Percentiles rank a stretch among this genome's conserved stretches.
phyloP scores from a whole-genome alignment of 441 rosid species.

The Melastoma candidum region DNA sequence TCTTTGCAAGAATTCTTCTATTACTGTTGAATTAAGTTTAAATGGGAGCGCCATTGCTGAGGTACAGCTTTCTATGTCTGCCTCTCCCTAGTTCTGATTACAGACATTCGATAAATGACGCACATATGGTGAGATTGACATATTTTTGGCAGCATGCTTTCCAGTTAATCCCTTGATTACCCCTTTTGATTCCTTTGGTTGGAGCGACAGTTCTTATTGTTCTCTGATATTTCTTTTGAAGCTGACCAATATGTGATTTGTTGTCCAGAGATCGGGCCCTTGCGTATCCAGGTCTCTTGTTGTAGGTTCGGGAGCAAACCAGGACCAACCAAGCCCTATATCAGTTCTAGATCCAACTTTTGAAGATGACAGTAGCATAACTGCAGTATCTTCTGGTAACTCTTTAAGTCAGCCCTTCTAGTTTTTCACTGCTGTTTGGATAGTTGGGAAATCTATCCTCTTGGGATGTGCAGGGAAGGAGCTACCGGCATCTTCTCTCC shows the following conservation, averaged over 20 bases:
- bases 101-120: too few relatives aligned
- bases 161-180: too few relatives aligned
- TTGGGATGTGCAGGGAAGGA: constrained; percentile 28
- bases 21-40: constrained; percentile 19
- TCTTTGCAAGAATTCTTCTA: constrained; percentile 19
- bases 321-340: constrained; percentile 87
- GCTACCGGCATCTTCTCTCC: constrained; percentile 16
- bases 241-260: too few relatives aligned
- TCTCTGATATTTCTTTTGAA: too few relatives aligned
- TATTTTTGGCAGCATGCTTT: too few relatives aligned
- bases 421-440: too few relatives aligned
- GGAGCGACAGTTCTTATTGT: too few relatives aligned
- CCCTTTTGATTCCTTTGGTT: too few relatives aligned
- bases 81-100: too few relatives aligned
- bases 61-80: constrained; percentile 7
- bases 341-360: constrained; percentile 81
- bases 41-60: constrained; percentile 27
- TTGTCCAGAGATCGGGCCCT: constrained; percentile 11
- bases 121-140: too few relatives aligned
- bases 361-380: constrained; percentile 50
- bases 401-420: too few relatives aligned
- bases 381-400: constrained; percentile 32
- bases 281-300: constrained; percentile 35
- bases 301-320: constrained; percentile 46
- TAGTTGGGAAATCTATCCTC: too few relatives aligned